Conservation (phyloP, 805 yeast species). For the Kregervanrija fluxuum region DNA sequence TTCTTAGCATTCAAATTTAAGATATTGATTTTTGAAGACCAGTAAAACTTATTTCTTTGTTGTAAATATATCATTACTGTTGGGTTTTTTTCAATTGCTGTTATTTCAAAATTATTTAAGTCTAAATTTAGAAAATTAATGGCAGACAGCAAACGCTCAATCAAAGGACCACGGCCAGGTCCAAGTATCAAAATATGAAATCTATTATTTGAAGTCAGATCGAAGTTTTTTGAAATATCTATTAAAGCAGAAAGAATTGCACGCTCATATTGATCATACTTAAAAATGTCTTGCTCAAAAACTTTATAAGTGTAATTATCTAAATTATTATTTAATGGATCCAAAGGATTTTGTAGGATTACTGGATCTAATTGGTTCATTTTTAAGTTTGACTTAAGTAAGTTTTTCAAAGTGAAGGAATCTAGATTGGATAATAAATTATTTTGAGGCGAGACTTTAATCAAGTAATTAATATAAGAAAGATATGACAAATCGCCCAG, state of each 20-base stretch:
- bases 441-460: constrained; percentile 13
- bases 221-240: constrained; percentile 22
- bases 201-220: not conserved
- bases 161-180: constrained; percentile 83
- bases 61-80: constrained; percentile 47
- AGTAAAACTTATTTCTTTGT: constrained; percentile 40
- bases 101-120: constrained; percentile 25
- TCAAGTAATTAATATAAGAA: constrained; percentile 23
- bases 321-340: constrained; percentile 58
- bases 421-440: constrained; percentile 24
- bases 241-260: constrained; percentile 55
- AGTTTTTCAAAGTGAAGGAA: constrained; percentile 18
- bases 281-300: constrained; percentile 64
- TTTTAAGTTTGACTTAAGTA: constrained; percentile 10
- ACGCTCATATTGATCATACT: constrained; percentile 59
- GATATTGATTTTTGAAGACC: constrained; percentile 48
- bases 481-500: constrained; percentile 24
- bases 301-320: constrained; percentile 53
- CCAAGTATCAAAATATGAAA: constrained; percentile 57
- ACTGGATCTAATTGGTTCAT: constrained; percentile 9
- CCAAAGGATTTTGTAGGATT: constrained; percentile 47
- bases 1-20: constrained; percentile 39
- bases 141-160: constrained; percentile 44
- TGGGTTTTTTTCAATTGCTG: constrained; percentile 69
- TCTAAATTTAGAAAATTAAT: constrained; percentile 26